Evolutionary conservation across 2,329 filamentous ascomycete genomes (phyloP).

Genomic region (Calonectria ilicicola): DNA sequence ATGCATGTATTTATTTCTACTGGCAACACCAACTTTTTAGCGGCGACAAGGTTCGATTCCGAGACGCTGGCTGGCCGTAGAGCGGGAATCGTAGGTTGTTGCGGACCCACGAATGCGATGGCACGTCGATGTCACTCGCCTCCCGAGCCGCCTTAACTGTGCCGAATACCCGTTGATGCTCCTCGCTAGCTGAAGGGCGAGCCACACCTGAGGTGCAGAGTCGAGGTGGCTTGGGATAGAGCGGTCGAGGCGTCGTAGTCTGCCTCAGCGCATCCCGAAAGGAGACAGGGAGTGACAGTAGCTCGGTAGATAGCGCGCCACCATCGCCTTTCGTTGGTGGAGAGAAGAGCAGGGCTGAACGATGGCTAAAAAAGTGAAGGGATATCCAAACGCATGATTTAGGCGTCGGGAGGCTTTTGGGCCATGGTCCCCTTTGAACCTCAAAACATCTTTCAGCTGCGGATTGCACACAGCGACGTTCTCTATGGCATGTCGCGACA

Average conservation of each 20-base stretch:
- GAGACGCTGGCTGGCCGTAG: too few species aligned
- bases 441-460: neutral
- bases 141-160: too few species aligned
- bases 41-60: too few species aligned
- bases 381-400: neutral
- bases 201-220: neutral
- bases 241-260: neutral
- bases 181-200: too few species aligned
- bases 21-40: too few species aligned
- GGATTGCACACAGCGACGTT: neutral
- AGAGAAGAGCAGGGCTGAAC: neutral
- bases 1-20: too few species aligned
- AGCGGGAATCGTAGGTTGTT: too few species aligned
- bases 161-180: too few species aligned
- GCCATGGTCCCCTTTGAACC: neutral
- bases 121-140: too few species aligned
- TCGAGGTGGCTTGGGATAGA: neutral
- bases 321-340: neutral
- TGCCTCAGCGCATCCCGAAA: slow-evolving; percentile 11
- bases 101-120: too few species aligned
- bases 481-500: neutral
- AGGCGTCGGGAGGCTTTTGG: neutral
- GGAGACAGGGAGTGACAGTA: neutral
- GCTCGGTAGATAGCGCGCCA: neutral
- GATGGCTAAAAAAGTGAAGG: neutral